These are phyloP conservation scores for Phaeomoniella chlamydospora DNA, from an alignment of 2,329 filamentous ascomycete genomes.

Conservation along the genomic window DNA sequence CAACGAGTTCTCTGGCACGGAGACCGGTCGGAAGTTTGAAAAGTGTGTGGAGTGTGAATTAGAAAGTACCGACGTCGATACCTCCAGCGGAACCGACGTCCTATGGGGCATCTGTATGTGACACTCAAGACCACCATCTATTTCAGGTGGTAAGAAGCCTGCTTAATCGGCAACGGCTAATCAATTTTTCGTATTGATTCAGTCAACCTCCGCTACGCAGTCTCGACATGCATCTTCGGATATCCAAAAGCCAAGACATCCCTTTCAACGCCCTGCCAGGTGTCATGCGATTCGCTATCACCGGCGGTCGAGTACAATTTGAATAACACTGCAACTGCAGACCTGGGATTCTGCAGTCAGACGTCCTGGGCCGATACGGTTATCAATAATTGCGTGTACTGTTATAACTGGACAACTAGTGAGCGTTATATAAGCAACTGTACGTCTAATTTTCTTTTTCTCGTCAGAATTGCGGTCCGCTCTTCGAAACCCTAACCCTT, in stretches of 20 bases:
- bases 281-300: constrained; percentile 21
- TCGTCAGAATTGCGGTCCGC: too few species aligned
- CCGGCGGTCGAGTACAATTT: constrained; percentile 18
- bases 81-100: constrained; percentile 22
- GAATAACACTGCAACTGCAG: constrained; percentile 13
- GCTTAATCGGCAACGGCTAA: constrained; percentile 1
- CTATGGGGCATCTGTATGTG: constrained; percentile 30
- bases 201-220: constrained; percentile 31
- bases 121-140: not conserved
- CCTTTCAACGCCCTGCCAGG: constrained; percentile 27
- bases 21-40: constrained; percentile 20
- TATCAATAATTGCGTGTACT: constrained; percentile 25
- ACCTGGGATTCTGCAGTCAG: constrained; percentile 22
- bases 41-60: constrained; percentile 26
- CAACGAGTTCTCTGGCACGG: constrained; percentile 16
- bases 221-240: constrained; percentile 28
- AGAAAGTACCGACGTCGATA: constrained; percentile 20
- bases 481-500: too few species aligned
- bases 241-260: constrained; percentile 19
- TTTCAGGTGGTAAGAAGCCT: not conserved
- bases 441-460: constrained; percentile 12
- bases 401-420: constrained; percentile 25
- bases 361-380: constrained; percentile 23
- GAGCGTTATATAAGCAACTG: constrained; percentile 28
- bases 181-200: constrained; percentile 6